phyloP scores from a whole-genome alignment of 805 yeast species.

The Zygotorulaspora chibaensis region DNA sequence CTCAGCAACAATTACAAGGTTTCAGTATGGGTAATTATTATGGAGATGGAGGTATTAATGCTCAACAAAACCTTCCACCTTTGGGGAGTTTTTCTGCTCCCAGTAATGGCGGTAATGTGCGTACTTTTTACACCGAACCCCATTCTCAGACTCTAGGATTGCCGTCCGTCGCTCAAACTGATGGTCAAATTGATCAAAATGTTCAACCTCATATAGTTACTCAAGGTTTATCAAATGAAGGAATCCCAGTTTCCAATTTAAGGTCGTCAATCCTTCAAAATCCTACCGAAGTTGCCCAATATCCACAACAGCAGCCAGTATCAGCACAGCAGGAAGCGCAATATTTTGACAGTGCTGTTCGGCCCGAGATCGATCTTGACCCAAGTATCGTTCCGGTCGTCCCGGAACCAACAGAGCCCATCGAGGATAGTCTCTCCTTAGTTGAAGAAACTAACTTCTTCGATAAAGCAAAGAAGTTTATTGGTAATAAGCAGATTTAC shows the following conservation, averaged over 20 bases:
- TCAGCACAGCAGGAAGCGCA: conserved; percentile 20
- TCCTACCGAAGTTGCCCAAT: conserved; percentile 7
- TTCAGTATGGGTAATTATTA: conserved; percentile 13
- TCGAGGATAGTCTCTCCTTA: conserved; percentile 52
- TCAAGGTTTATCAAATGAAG: conserved; percentile 26
- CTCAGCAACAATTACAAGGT: conserved; percentile 14
- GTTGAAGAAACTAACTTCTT: conserved; percentile 86
- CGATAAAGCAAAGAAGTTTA: conserved; percentile 83
- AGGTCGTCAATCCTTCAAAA: conserved; percentile 31
- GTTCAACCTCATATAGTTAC: conserved; percentile 14
- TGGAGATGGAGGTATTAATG: conserved; percentile 6
- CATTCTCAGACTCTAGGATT: conserved; percentile 20
- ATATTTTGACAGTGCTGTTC: conserved; percentile 27
- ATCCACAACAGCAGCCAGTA: conserved; percentile 20
- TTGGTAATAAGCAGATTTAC: conserved; percentile 85
- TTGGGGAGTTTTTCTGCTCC: conserved; percentile 39
- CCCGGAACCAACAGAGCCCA: conserved; percentile 74
- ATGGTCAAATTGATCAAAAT: conserved; percentile 11
- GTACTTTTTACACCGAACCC: conserved; percentile 18
- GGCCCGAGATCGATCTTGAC: conserved; percentile 41
- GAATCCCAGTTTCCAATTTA: conserved; percentile 36
- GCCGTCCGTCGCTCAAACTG: conserved; percentile 25
- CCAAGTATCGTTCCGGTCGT: conserved; percentile 80
- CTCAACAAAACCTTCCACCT: conserved; percentile 34
- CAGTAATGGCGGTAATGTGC: conserved; percentile 29